Base-by-base conservation (phyloP, 495 filamentous ascomycete genomes). In the Wilcoxina mikolae region DNA sequence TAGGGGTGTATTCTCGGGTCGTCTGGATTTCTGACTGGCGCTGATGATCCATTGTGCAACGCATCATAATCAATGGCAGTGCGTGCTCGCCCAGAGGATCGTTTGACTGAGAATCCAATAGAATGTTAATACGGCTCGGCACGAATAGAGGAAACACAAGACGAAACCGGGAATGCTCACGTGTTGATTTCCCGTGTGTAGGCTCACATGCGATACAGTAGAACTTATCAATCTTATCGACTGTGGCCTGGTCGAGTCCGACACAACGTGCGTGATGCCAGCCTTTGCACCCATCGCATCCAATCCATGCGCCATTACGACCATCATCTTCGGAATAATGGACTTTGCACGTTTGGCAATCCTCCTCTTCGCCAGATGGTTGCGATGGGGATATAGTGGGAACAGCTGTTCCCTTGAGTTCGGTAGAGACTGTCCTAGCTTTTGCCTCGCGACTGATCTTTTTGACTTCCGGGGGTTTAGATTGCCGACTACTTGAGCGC, bases 261-360 rank as follows among this genome's bases (percentile, higher is more conserved):
- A 82, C 82, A 63, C 83, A 87, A 33, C 78, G 74, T 46, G 79
- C 81, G 63, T 87, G 83, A 58, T 79, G 84, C 83, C 83, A 87
- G 24, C 70, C 72, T 58, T 83, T 83, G 65, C 83, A 87, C 5
- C 51, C 51, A 65, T 87, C 81, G 59, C 83, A 87, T 26, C 74
- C 78, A 55, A 87, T 84, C 83, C 83, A 87, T 12, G 78, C 77
- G 54, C 74, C 74, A 52, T 59, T 65, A 47, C 62, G 57, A 1
- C 61, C 59, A 48, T 62, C 54, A 11, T 55, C 64, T 20, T 65
- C 54, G 5, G 53, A 53, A 51, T 59, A 62, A 26, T 53, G 60
- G 4, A 51, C 56, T n/a, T 53, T 55, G 20, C 64, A 62, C 11
- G 61, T 52, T 39, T 56, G 59, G 22, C 64, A 66, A 20, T 41